Base-by-base conservation (phyloP, 2,329 filamentous ascomycete genomes). In the Pezicula rhizophila region DNA sequence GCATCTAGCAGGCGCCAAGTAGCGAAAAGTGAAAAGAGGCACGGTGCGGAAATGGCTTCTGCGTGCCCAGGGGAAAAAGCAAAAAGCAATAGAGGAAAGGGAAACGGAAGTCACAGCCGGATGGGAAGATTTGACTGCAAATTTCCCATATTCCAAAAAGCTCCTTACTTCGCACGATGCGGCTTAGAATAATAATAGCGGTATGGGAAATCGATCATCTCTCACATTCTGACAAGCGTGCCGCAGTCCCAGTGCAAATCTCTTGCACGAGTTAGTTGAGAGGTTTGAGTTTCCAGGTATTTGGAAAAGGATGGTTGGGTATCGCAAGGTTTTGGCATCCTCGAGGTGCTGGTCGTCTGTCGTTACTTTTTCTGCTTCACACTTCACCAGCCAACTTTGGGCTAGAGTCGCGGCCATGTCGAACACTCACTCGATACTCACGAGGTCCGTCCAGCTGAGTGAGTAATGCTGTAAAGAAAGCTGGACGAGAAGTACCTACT, bases 271-370 rank as follows among this genome's bases (percentile, higher is more conserved):
- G 40, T 42, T 14, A 38, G 8, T 15, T 15, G 35, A 38, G 33
- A 35, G 35, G 3, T 15, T 38, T 42, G 20, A 26, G 17, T 42
- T 42, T 28, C 40, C 40, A 26, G 40, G 40, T 42, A 42, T 42
- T 42, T 42, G 40, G 40, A 42, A 42, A 28, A 42, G 40, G 23
- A 40, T 40, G 38, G 38, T 40, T 40, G 38, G 38, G 15, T 40
- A 12, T 40, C 10, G 38, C 38, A 40, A 40, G 38, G 38, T 18
- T 40, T 14, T 18, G 12, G 28, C 28, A 23, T 23, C 38, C 23
- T 18, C 17, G 38, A 15, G 17, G 17, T 23, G 23, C 38, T 23
- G 38, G 38, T 23, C 38, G 28, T 31, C 37, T 15, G 37, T 40
- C 38, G 38, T 40, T 40, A 17, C 38, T 40, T 40, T 40, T 40